Conservation (phyloP, 164 flowering plant genomes). For the Tetracentron sinense region DNA sequence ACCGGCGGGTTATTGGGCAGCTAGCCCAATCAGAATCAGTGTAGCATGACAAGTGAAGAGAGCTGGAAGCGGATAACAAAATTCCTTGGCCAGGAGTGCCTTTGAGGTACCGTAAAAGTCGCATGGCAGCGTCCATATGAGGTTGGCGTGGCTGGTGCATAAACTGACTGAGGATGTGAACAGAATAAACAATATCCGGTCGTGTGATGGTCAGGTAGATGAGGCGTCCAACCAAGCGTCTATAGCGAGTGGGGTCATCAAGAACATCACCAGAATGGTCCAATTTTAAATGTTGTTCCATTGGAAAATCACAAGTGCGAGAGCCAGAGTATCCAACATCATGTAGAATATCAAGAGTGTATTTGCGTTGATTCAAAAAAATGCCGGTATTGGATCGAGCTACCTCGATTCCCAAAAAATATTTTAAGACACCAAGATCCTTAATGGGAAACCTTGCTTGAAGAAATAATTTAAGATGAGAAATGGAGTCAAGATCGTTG, state of each 20-base stretch:
- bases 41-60: background rate
- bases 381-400: background rate
- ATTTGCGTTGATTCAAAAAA: background rate
- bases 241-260: background rate
- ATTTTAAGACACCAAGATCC: background rate
- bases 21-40: background rate
- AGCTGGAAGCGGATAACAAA: background rate
- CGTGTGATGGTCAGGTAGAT: background rate
- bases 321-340: background rate
- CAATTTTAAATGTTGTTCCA: slow-evolving; percentile 4
- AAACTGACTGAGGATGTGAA: background rate
- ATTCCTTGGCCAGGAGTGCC: background rate
- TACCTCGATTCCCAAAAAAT: slow-evolving; percentile 5
- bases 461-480: background rate
- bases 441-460: background rate
- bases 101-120: background rate
- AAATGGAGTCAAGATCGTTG: background rate
- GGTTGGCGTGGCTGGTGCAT: background rate
- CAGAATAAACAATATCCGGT: background rate
- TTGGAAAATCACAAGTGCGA: background rate
- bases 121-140: background rate
- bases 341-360: background rate
- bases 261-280: background rate
- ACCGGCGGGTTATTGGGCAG: background rate
- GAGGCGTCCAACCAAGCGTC: background rate